phyloP scores from a whole-genome alignment of 108 stramenopile genomes.

The Skeletonema costatum region DNA sequence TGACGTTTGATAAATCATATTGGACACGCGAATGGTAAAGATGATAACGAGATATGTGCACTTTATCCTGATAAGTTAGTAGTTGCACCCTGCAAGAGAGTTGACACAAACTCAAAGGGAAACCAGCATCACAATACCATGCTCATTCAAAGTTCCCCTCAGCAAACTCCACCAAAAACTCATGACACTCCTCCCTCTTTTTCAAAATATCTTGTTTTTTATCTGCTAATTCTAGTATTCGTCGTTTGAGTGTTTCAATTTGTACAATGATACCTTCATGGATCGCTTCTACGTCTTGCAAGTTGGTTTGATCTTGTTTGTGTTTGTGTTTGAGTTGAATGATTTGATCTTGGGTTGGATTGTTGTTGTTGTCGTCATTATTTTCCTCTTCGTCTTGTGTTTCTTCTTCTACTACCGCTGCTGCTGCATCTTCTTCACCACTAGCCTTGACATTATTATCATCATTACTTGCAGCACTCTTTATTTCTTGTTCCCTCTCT shows the following conservation, averaged over 20 bases:
- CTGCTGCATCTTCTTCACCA: neutral
- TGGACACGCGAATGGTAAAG: no score
- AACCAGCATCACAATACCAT: no score
- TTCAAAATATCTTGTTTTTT: slow-evolving; percentile 1
- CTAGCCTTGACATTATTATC: neutral
- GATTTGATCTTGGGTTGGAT: neutral
- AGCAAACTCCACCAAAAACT: slow-evolving; percentile 6
- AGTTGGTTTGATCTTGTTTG: neutral
- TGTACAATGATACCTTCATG: neutral
- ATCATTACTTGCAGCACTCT: neutral
- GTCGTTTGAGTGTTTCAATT: neutral
- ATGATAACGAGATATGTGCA: no score
- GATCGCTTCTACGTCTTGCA: neutral
- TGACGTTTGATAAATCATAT: no score
- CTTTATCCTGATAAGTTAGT: no score
- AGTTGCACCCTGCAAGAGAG: no score
- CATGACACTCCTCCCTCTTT: slow-evolving; percentile 1
- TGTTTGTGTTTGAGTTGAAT: neutral
- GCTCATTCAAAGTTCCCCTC: neutral
- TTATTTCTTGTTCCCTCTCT: neutral
- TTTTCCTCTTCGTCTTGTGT: neutral
- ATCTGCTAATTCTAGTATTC: neutral
- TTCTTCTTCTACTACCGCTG: neutral
- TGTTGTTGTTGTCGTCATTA: neutral
- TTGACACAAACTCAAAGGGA: no score